Evolutionary conservation across 2,329 filamentous ascomycete species (phyloP), one percentile per base, ranked within the genome.

Genomic region (Truncatella angustata): DNA sequence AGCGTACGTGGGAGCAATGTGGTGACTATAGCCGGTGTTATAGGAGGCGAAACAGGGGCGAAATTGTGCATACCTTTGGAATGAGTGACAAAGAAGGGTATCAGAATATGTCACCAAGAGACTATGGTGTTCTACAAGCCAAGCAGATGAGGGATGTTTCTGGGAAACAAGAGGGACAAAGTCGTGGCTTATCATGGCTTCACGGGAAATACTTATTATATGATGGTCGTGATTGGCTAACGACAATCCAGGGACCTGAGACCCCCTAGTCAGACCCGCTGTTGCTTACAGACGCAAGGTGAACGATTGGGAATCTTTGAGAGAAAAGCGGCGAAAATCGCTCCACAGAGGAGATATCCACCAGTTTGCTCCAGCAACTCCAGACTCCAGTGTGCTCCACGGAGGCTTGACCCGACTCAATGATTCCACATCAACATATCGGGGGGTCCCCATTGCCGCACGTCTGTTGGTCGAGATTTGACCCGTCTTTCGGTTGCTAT

Each of bases 171-270:
- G 34, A 37, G 14, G 46, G 20, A 21, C n/a, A 42, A 30, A 34
- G 23, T 32, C 35, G 10, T 35, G 47, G 30, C 47, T 50, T 50
- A 50, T 50, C 47, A 34, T 42, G 24, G 12, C 14, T 20, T 42
- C 23, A 21, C 10, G 36, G n/a, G 18, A 30, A 50, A 28, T 26
- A 40, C 14, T n/a, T 35, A 50, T 40, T 50, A 50, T 42, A 34
- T 20, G n/a, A 2, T 14, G 42, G 47, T 18, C 36, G 35, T 50
- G 47, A 50, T 50, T 50, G 47, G 47, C 24, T 28, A 24, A 39
- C 30, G 9, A 16, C 18, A 28, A 26, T 21, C 23, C 40, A 50
- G 47, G 47, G 47, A 40, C 20, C 40, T 39, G 21, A 24, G 40
- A 24, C 21, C 40, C 40, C 40, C 37, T 44, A 26, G 40, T 16